Evolutionary conservation across 1,284 basidiomycete genomes (phyloP).

Genomic region (Schizopora paradoxa): DNA sequence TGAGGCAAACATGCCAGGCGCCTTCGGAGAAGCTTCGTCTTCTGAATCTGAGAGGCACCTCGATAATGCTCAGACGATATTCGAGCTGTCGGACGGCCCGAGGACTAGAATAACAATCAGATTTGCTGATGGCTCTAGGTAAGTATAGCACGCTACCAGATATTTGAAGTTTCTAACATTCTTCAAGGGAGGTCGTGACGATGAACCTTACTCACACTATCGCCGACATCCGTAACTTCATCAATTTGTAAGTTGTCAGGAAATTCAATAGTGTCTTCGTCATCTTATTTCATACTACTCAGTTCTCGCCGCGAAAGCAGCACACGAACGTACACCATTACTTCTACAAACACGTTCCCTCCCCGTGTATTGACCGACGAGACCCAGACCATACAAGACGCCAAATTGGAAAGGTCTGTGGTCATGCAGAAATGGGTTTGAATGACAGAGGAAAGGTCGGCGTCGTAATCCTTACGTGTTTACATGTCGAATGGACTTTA

Average conservation of each 20-base stretch:
- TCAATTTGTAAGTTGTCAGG: slow-evolving; percentile 72
- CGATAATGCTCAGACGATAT: slow-evolving; percentile 47
- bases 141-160: slow-evolving; percentile 21
- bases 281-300: slow-evolving; percentile 8
- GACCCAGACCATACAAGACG: slow-evolving; percentile 64
- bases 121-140: slow-evolving; percentile 88
- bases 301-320: slow-evolving; percentile 73
- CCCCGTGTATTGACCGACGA: slow-evolving; percentile 69
- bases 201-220: slow-evolving; percentile 95
- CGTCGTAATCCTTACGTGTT: no score
- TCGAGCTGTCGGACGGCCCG: slow-evolving; percentile 79
- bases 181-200: slow-evolving; percentile 67
- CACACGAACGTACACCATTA: slow-evolving; percentile 66
- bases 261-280: slow-evolving; percentile 7
- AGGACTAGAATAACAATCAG: slow-evolving; percentile 91
- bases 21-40: slow-evolving; percentile 18
- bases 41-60: slow-evolving; percentile 27
- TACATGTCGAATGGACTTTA: no score
- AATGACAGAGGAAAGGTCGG: neutral
- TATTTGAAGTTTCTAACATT: neutral
- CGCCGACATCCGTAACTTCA: slow-evolving; percentile 79
- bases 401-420: slow-evolving; percentile 77
- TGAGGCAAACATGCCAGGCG: slow-evolving; percentile 43
- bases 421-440: slow-evolving; percentile 80
- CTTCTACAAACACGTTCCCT: slow-evolving; percentile 82